Evolutionary conservation across 23 red algal species (phyloP).

Genomic region (Gracilariopsis chorda): DNA sequence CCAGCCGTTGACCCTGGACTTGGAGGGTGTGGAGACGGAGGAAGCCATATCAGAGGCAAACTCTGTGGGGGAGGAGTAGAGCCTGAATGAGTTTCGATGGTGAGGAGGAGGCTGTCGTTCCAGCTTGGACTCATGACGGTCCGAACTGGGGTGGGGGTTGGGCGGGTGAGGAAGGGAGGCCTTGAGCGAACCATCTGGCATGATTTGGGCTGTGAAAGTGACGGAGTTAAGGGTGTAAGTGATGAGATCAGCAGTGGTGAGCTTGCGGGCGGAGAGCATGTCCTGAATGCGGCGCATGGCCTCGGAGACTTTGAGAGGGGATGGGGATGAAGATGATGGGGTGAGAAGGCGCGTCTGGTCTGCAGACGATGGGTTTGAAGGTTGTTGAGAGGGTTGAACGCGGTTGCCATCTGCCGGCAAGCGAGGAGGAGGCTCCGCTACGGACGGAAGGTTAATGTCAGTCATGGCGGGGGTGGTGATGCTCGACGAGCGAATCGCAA

Average conservation of each 20-base stretch:
- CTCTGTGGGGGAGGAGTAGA: slow-evolving; percentile 14
- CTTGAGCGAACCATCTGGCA: slow-evolving; percentile 30
- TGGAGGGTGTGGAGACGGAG: not conserved
- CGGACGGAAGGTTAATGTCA: slow-evolving; percentile 16
- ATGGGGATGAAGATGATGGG: not conserved
- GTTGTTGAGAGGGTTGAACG: not conserved
- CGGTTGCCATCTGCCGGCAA: not conserved
- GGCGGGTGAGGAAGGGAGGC: not conserved
- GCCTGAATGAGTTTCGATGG: not conserved
- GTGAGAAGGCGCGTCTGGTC: not conserved
- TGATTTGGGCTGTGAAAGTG: slow-evolving; percentile 31
- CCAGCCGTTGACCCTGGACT: slow-evolving; percentile 27
- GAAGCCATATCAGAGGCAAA: slow-evolving; percentile 32
- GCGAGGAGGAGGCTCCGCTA: not conserved
- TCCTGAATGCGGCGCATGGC: slow-evolving; percentile 36
- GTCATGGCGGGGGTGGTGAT: not conserved
- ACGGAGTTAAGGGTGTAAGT: slow-evolving; percentile 29
- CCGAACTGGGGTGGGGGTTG: not conserved
- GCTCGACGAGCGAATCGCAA: not conserved
- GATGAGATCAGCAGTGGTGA: slow-evolving; percentile 19
- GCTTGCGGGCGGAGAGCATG: slow-evolving; percentile 12
- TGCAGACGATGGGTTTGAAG: not conserved
- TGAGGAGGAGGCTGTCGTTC: not conserved
- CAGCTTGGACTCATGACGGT: not conserved
- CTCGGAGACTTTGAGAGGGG: slow-evolving; percentile 23